Percentiles rank a stretch among this genome's conserved stretches.
Conservation (phyloP, 306 rosid genomes). For the Casuarina equisetifolia region DNA sequence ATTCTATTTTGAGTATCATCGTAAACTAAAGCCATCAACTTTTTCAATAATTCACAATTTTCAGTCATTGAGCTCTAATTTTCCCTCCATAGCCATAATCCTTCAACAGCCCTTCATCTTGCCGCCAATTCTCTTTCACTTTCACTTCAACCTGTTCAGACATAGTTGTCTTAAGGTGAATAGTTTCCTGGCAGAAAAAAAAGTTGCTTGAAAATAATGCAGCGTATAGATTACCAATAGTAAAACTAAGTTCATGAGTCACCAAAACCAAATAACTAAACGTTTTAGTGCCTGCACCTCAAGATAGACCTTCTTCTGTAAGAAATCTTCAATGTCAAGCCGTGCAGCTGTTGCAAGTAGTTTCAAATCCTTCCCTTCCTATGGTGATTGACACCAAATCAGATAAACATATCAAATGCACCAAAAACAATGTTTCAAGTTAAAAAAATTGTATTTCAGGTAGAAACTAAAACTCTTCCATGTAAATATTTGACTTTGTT, state of each 20-base stretch:
- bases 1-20: background rate
- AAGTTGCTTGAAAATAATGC: background rate
- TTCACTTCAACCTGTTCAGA: constrained; percentile 84
- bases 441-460: too few species aligned
- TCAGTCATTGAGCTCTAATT: constrained; percentile 53
- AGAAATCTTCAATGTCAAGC: constrained; percentile 82
- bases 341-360: constrained; percentile 92
- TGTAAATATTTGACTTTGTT: background rate
- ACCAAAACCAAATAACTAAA: background rate
- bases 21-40: background rate
- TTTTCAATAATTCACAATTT: background rate
- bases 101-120: constrained; percentile 83
- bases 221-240: background rate
- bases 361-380: constrained; percentile 96
- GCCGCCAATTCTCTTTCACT: constrained; percentile 90
- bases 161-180: constrained; percentile 23
- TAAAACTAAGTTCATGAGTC: constrained; percentile 7
- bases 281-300: constrained; percentile 52
- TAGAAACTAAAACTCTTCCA: background rate
- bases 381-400: constrained; percentile 16
- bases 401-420: constrained; percentile 13
- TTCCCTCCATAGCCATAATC: constrained; percentile 84
- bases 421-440: background rate
- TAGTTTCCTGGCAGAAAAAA: constrained; percentile 8
- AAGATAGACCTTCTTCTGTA: constrained; percentile 90